phyloP scores from a whole-genome alignment of 2,329 filamentous ascomycete species.

The Penicillium decumbens region DNA sequence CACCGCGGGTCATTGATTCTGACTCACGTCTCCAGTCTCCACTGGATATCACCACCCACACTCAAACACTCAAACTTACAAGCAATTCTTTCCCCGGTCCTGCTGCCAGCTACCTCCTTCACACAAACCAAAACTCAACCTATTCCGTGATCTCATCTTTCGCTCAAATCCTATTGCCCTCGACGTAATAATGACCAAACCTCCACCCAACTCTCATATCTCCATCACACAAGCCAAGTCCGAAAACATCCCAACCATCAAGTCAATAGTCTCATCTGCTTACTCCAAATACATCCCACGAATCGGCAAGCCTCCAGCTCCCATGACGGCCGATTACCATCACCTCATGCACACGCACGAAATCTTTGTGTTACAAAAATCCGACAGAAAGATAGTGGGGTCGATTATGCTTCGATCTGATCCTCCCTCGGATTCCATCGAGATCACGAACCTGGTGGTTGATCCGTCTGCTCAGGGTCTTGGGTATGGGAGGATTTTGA shows the following conservation, averaged over 20 bases:
- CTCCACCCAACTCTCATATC: background rate
- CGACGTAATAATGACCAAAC: background rate
- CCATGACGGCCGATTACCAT: constrained; percentile 20
- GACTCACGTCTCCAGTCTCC: background rate
- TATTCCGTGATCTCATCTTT: background rate
- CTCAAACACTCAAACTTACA: background rate
- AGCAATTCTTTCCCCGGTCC: background rate
- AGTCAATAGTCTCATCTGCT: constrained; percentile 16
- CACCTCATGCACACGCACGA: constrained; percentile 6
- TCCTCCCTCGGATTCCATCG: background rate
- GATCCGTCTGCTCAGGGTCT: constrained; percentile 14
- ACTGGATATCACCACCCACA: background rate
- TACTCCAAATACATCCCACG: constrained; percentile 23
- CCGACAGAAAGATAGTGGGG: constrained; percentile 2
- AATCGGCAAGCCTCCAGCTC: constrained; percentile 20
- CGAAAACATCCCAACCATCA: constrained; percentile 11
- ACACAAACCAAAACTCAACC: background rate
- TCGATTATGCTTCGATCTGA: constrained; percentile 11
- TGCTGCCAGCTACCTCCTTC: background rate
- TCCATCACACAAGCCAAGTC: constrained; percentile 10
- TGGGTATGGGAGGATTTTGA: constrained; percentile 20
- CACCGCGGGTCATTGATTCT: background rate
- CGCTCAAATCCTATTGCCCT: background rate
- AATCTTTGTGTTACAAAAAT: constrained; percentile 12
- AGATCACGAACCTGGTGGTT: constrained; percentile 20